Percentiles rank a stretch among this genome's conserved stretches.
Conservation (phyloP, 805 yeast species). For the Cyberlindnera petersonii region DNA sequence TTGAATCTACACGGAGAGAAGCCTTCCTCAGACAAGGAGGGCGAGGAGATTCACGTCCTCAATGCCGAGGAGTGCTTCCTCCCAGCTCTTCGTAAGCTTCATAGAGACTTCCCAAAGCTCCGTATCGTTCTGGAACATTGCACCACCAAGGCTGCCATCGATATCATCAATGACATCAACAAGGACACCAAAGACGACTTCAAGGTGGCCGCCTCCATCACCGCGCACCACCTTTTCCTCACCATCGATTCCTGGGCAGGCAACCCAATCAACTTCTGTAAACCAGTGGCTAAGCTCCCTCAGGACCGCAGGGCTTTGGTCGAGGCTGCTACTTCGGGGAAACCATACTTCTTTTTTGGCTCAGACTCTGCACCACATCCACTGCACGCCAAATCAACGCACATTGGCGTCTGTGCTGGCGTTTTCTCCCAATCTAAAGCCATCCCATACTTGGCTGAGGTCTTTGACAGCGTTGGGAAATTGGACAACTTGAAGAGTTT, state of each 20-base stretch:
- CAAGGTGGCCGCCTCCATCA: constrained; percentile 84
- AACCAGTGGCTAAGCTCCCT: constrained; percentile 96
- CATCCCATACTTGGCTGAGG: constrained; percentile 78
- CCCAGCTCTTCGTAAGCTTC: constrained; percentile 81
- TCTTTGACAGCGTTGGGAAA: constrained; percentile 64
- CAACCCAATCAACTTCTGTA: constrained; percentile 89
- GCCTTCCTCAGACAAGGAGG: constrained; percentile 56
- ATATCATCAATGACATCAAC: constrained; percentile 68
- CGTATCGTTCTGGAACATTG: constrained; percentile 92
- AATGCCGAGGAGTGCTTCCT: constrained; percentile 92
- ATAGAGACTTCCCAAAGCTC: constrained; percentile 77
- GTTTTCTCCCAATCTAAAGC: constrained; percentile 88
- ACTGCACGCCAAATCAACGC: constrained; percentile 67
- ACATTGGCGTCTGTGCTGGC: constrained; percentile 93
- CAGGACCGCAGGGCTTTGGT: constrained; percentile 76
- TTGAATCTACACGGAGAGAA: constrained; percentile 95
- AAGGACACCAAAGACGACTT: constrained; percentile 35
- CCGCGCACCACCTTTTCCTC: constrained; percentile 89
- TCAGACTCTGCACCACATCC: constrained; percentile 99
- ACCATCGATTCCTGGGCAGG: constrained; percentile 98
- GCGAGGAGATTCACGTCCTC: constrained; percentile 76
- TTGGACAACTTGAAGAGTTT: constrained; percentile 67
- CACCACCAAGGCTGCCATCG: constrained; percentile 85
- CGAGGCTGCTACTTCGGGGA: constrained; percentile 86
- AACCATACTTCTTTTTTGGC: constrained; percentile 92